A percentile compares a stretch with the other conserved stretches of the same genome.
Conservation (phyloP, 192 early-diverging fungal genomes). For the Globomyces pollinis-pini region DNA sequence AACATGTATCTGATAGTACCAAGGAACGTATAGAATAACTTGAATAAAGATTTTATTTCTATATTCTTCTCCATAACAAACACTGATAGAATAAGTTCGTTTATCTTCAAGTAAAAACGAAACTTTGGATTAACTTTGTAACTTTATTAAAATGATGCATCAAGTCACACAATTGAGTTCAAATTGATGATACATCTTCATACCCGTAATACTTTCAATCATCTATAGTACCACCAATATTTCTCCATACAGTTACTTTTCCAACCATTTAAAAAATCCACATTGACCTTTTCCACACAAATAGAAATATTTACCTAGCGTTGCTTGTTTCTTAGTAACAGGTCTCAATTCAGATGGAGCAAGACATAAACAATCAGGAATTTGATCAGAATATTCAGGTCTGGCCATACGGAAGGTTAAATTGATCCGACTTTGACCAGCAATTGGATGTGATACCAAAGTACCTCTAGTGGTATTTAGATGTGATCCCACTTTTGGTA, state of each 20-base stretch:
- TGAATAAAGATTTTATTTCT: constrained; percentile 2
- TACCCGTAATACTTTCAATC: no score
- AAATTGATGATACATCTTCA: no score
- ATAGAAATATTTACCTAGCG: constrained; percentile 20
- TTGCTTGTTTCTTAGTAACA: constrained; percentile 23
- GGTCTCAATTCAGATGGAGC: constrained; percentile 27
- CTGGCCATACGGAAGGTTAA: constrained; percentile 39
- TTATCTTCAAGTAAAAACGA: no score
- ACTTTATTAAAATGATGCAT: no score
- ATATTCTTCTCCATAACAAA: neutral
- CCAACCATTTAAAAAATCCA: constrained; percentile 5
- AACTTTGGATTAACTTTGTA: no score
- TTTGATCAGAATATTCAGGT: constrained; percentile 15
- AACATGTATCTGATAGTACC: no score
- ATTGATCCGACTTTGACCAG: constrained; percentile 32
- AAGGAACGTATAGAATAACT: neutral
- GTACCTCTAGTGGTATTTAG: constrained; percentile 1
- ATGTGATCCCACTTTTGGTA: constrained; percentile 20
- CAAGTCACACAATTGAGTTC: no score
- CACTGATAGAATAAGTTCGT: no score
- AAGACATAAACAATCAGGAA: constrained; percentile 34
- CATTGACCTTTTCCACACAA: constrained; percentile 11
- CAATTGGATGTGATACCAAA: constrained; percentile 27
- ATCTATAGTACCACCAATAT: constrained; percentile 19
- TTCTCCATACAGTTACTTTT: constrained; percentile 7